Base-by-base conservation (phyloP, 345 rosid species). In the Hevea brasiliensis region DNA sequence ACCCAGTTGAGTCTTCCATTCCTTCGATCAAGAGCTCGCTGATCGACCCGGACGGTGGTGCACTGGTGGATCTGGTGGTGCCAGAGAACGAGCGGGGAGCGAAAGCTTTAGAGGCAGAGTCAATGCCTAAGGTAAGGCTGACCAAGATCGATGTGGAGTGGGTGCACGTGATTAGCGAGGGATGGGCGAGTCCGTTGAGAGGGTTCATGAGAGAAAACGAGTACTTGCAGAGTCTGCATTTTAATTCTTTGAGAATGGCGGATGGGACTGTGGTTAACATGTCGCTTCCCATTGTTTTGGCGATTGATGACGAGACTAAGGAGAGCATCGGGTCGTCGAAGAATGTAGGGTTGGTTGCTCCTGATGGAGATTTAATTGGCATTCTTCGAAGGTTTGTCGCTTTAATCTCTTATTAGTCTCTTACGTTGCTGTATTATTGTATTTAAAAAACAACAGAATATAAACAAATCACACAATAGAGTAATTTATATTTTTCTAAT, bases 271-370 rank as follows among this genome's bases (percentile, higher is more conserved):
- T 71, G 44, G 97, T 90, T 1, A 95, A 95, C 72, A 95, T 95
- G 99, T 92, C 99, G 15, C 89, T 95, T 70, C 98, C 99, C 9
- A 89, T 95, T 81, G 94, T 95, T 73, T 88, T 95, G 87, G 98
- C 97, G 8, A 87, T 95, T 71, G 92, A 91, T 76, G 98, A 95
- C 50, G 79, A 72, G 63, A 85, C 90, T 1, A 95, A 91, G 70
- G 89, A 89, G 82, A 83, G 79, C 3, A 81, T 95, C 67, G 97
- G 97, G 58, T 79, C 82, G 3, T 77, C 89, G 2, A 47, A 71
- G 3, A 73, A 86, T 68, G 97, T 95, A 50, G 89, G 80, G 51
- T 82, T 92, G 81, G 81, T 89, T 58, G 78, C 80, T 56, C 86
- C 97, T 72, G 84, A 64, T 18, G 94, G 96, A 35, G 84, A 84